Percentiles rank a stretch among this genome's conserved stretches.
These are phyloP conservation scores for Aaosphaeria pasadenensis DNA, from an alignment of 2,329 filamentous ascomycete genomes.

Conservation along the genomic window DNA sequence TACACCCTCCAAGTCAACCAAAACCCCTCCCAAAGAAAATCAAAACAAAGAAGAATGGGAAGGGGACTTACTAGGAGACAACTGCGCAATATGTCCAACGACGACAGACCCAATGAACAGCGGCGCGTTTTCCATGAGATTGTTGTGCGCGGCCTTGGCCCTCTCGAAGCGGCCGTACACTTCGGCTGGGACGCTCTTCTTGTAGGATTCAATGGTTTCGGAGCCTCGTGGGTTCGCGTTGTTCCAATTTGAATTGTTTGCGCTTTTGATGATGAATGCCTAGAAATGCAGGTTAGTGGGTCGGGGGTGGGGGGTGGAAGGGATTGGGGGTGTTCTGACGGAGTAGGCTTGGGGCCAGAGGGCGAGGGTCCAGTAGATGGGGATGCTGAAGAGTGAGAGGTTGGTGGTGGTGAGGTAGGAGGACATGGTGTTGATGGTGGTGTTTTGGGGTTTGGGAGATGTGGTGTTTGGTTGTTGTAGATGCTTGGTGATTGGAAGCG, in stretches of 20 bases:
- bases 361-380: constrained; percentile 19
- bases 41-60: neutral
- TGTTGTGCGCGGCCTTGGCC: constrained; percentile 44
- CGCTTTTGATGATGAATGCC: constrained; percentile 4
- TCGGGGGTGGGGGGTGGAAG: neutral
- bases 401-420: constrained; percentile 6
- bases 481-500: no score
- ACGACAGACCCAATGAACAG: constrained; percentile 45
- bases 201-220: constrained; percentile 23
- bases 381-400: constrained; percentile 24
- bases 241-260: constrained; percentile 32
- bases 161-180: constrained; percentile 42
- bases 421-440: no score
- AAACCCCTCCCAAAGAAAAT: neutral
- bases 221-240: constrained; percentile 41
- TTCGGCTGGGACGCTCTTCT: constrained; percentile 27
- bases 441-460: no score
- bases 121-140: constrained; percentile 46
- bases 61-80: constrained; percentile 14
- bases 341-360: constrained; percentile 18
- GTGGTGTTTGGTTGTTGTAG: no score
- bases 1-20: neutral
- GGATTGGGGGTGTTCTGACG: constrained; percentile 7
- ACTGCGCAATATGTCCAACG: constrained; percentile 38
- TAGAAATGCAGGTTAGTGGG: constrained; percentile 2